Evolutionary conservation across 2,329 filamentous ascomycete genomes (phyloP), one percentile per base, ranked within the genome.

Genomic region (Dactylellina leptospora): DNA sequence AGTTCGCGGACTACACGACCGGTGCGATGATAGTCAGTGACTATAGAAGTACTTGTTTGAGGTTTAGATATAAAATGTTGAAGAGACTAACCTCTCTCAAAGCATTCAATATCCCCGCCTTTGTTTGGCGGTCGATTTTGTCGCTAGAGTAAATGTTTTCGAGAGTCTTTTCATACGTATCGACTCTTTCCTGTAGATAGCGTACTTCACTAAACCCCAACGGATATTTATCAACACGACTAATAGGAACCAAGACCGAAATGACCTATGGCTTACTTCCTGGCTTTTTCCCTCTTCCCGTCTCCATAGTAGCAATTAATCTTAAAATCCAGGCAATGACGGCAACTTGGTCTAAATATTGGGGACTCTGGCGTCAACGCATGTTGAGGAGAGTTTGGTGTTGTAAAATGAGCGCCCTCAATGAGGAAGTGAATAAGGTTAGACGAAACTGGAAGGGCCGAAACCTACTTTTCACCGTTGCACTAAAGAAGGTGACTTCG

Each of bases 271-370:
- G 8, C 73, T 50, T 60, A 76, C 75, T 74, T 75, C 53, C 56
- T 75, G 47, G 59, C 72, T 28, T 45, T 60, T 25, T 76, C 75
- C 30, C 75, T 68, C 45, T 76, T 76, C 13, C 75, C 75, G 54
- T 76, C 75, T 8, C 68, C 74, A 47, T 76, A 76, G 33, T 60
- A 61, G 50, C 75, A 76, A 13, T 5, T 42, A 20, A 76, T 73
- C 53, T 75, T 76, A 45, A 76, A 77, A 51, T 76, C 75, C 40
- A 74, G 44, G 50, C 76, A 77, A 56, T 77, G 76, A 33, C 76
- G 76, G 62, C 76, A 77, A 50, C 44, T 38, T 22, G 76, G 76
- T 22, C 76, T 77, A 42, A 48, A 48, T 36, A 36, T 74, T 11
- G 23, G 50, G 40, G 25, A 47, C 40, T 36, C 22, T 33, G 25